Evolutionary conservation across 352 stramenopile genomes (phyloP).

Genomic region (Phytophthora boehmeriae): DNA sequence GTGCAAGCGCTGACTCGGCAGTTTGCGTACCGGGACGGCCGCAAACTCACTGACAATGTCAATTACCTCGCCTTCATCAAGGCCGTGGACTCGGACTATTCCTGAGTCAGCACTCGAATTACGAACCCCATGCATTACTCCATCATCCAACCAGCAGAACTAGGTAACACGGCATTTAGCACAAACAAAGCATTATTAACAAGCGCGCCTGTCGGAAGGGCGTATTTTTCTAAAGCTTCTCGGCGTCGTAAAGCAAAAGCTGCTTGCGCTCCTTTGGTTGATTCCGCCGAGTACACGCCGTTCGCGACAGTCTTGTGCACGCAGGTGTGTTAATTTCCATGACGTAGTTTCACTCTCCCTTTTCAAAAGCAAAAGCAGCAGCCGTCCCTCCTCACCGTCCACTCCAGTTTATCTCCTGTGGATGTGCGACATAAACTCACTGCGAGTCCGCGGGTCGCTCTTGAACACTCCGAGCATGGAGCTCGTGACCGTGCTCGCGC

Average conservation of each 20-base stretch:
- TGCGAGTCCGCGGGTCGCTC: constrained; percentile 89
- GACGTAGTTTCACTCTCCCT: constrained; percentile 1
- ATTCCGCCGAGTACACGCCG: constrained; percentile 43
- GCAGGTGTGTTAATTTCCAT: neutral
- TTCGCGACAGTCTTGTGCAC: constrained; percentile 33
- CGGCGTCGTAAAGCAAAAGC: constrained; percentile 50
- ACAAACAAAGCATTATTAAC: constrained; percentile 32
- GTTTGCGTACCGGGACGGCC: constrained; percentile 61
- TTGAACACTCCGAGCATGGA: constrained; percentile 98
- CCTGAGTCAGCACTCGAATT: constrained; percentile 19
- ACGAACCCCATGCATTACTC: neutral
- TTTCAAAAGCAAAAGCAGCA: neutral
- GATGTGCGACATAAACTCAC: constrained; percentile 90
- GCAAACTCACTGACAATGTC: constrained; percentile 66
- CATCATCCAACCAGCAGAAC: neutral
- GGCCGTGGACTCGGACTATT: constrained; percentile 73
- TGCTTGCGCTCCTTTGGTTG: constrained; percentile 36
- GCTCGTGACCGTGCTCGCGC: constrained; percentile 96
- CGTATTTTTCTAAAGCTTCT: constrained; percentile 41
- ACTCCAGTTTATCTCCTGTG: constrained; percentile 61
- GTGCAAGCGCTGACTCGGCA: constrained; percentile 53
- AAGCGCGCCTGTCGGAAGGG: constrained; percentile 43
- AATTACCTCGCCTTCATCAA: constrained; percentile 83
- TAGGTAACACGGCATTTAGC: neutral
- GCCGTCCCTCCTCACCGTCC: neutral